Conservation (phyloP, 441 rosid genomes). For the Arabidopsis lyrata region DNA sequence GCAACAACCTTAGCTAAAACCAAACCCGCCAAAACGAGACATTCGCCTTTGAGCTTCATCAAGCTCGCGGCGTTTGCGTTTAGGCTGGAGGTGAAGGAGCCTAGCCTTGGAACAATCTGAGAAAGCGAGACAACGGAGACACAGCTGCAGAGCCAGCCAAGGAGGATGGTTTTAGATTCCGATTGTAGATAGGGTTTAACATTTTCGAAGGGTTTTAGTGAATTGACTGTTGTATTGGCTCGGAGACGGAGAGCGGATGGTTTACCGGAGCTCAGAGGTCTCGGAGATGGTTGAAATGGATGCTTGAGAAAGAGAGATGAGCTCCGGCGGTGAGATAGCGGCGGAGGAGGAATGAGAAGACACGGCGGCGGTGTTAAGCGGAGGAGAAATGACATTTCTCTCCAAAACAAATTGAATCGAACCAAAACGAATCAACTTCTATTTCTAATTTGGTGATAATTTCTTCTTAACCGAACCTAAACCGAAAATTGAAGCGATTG, state of each 20-base stretch:
- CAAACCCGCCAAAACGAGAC: slow-evolving; percentile 54
- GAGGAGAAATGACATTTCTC: slow-evolving; percentile 40
- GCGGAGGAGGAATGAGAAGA: slow-evolving; percentile 33
- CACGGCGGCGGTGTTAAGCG: slow-evolving; percentile 31
- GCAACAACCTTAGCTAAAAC: slow-evolving; percentile 60
- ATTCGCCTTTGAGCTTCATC: slow-evolving; percentile 48
- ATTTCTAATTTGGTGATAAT: slow-evolving; percentile 4
- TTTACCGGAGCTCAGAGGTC: slow-evolving; percentile 46
- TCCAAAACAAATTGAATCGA: not conserved
- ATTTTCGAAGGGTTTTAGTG: slow-evolving; percentile 49
- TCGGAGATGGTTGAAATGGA: slow-evolving; percentile 36
- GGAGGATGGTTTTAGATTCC: slow-evolving; percentile 62
- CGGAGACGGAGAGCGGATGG: slow-evolving; percentile 36
- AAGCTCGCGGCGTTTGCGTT: slow-evolving; percentile 41
- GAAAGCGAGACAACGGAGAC: slow-evolving; percentile 78
- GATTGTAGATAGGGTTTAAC: slow-evolving; percentile 65
- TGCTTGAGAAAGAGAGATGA: slow-evolving; percentile 17
- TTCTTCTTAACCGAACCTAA: slow-evolving; percentile 32
- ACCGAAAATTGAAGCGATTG: slow-evolving; percentile 19
- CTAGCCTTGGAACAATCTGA: slow-evolving; percentile 68
- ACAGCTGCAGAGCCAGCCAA: slow-evolving; percentile 83
- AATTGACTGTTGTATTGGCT: slow-evolving; percentile 16
- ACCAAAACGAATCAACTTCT: slow-evolving; percentile 7
- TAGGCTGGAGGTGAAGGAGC: slow-evolving; percentile 59
- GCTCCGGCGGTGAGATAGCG: slow-evolving; percentile 19